Conservation (phyloP, 768 basidiomycete species). For the Albatrellus ellisii region DNA sequence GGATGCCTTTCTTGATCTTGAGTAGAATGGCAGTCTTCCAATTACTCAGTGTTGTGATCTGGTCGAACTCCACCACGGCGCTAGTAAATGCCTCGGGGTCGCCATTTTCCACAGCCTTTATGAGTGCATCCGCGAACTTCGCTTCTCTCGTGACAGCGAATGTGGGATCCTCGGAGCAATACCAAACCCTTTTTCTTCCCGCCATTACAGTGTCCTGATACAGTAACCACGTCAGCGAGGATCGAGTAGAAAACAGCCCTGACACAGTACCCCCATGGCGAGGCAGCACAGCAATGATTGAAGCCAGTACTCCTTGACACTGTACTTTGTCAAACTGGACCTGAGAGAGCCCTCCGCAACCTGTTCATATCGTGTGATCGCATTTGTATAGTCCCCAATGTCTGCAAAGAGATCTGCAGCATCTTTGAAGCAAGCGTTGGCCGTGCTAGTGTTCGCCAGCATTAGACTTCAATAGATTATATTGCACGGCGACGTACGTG, state of each 20-base stretch:
- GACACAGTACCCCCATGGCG: constrained; percentile 57
- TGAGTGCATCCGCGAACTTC: constrained; percentile 69
- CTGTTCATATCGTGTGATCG: constrained; percentile 81
- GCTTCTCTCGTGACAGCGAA: constrained; percentile 86
- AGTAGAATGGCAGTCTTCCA: constrained; percentile 92
- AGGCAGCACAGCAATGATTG: constrained; percentile 77
- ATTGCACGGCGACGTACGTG: constrained; percentile 47
- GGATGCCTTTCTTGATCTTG: constrained; percentile 75
- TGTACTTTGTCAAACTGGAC: constrained; percentile 89
- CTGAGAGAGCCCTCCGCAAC: constrained; percentile 76
- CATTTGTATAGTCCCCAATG: constrained; percentile 70
- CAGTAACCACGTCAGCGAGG: not conserved
- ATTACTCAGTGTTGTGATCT: constrained; percentile 84
- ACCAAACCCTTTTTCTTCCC: constrained; percentile 64
- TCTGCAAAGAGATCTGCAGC: constrained; percentile 93
- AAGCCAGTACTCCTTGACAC: constrained; percentile 97
- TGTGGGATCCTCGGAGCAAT: constrained; percentile 69
- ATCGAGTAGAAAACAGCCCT: not conserved
- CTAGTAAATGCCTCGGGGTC: constrained; percentile 67
- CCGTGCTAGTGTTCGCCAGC: constrained; percentile 48
- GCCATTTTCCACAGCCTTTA: constrained; percentile 63
- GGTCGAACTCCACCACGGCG: constrained; percentile 86
- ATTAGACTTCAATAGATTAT: not conserved
- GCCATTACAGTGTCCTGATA: constrained; percentile 74
- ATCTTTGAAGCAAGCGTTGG: constrained; percentile 91